A percentile compares a stretch with the other conserved stretches of the same genome.
Conservation (phyloP, 257 asterid species). For the Paulownia fortunei region DNA sequence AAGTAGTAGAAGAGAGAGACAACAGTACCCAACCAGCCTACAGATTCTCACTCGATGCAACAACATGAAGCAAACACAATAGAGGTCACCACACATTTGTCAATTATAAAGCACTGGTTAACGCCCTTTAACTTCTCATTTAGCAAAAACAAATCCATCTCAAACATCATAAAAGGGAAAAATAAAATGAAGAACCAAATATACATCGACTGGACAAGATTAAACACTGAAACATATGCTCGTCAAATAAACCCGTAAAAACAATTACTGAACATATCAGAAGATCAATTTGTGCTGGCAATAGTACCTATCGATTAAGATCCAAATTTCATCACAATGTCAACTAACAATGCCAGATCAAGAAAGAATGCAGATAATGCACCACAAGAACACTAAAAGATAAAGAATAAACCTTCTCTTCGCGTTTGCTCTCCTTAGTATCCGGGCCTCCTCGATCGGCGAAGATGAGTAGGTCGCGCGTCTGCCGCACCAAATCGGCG, state of each 20-base stretch:
- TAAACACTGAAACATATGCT: not conserved
- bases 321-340: slow-evolving; percentile 11
- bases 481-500: slow-evolving; percentile 64
- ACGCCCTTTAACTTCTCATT: slow-evolving; percentile 8
- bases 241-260: not conserved
- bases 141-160: not conserved
- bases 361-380: not conserved
- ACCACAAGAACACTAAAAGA: not conserved
- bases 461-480: slow-evolving; percentile 68
- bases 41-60: not conserved
- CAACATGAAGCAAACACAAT: slow-evolving; percentile 5
- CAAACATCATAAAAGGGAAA: slow-evolving; percentile 11
- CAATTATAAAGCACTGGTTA: not conserved
- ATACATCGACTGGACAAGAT: not conserved
- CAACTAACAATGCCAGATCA: slow-evolving; percentile 13
- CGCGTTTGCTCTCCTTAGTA: slow-evolving; percentile 61
- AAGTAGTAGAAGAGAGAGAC: not conserved
- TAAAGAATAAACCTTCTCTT: slow-evolving; percentile 55
- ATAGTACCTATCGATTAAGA: slow-evolving; percentile 15
- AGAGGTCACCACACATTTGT: not conserved
- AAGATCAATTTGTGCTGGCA: not conserved
- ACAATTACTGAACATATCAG: not conserved
- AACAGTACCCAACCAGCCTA: not conserved
- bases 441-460: slow-evolving; percentile 47
- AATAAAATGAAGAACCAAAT: not conserved